Percentiles rank a stretch among this genome's conserved stretches.
phyloP scores from a whole-genome alignment of 176 grass and related monocot species.

The Avena atlantica region DNA sequence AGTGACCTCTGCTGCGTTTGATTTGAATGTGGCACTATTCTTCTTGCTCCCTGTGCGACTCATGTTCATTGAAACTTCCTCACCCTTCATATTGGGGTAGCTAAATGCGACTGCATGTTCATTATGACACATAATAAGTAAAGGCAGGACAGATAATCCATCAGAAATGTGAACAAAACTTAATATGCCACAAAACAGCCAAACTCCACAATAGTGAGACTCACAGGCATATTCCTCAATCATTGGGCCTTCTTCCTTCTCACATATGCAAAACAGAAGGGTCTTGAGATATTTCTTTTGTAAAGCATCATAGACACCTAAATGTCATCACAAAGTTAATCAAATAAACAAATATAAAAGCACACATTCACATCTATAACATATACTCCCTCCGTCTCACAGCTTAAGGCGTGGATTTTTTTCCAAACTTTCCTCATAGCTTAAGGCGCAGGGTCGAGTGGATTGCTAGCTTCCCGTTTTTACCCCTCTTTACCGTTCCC shows the following conservation, averaged over 20 bases:
- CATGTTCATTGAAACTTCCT: conserved; percentile 93
- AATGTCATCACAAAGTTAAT: conserved; percentile 32
- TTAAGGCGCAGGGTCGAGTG: too few species aligned
- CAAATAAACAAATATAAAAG: conserved; percentile 40
- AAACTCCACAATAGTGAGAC: conserved; percentile 35
- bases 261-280: conserved; percentile 93
- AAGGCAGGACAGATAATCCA: background rate
- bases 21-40: conserved; percentile 68
- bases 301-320: conserved; percentile 93
- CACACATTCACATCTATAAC: conserved; percentile 25
- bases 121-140: conserved; percentile 21
- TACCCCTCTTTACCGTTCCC: too few species aligned
- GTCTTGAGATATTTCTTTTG: conserved; percentile 99
- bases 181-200: conserved; percentile 19
- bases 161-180: conserved; percentile 22
- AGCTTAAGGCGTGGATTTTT: too few species aligned
- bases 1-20: conserved; percentile 74
- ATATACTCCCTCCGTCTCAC: background rate
- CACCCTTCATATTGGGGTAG: conserved; percentile 66
- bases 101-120: conserved; percentile 80
- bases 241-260: conserved; percentile 79
- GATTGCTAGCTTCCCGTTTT: too few species aligned
- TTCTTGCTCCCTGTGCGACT: conserved; percentile 87
- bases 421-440: too few species aligned
- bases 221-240: conserved; percentile 97